These are phyloP conservation scores for Biancaea sappan DNA, from an alignment of 306 rosid genomes.

Conservation along the genomic window DNA sequence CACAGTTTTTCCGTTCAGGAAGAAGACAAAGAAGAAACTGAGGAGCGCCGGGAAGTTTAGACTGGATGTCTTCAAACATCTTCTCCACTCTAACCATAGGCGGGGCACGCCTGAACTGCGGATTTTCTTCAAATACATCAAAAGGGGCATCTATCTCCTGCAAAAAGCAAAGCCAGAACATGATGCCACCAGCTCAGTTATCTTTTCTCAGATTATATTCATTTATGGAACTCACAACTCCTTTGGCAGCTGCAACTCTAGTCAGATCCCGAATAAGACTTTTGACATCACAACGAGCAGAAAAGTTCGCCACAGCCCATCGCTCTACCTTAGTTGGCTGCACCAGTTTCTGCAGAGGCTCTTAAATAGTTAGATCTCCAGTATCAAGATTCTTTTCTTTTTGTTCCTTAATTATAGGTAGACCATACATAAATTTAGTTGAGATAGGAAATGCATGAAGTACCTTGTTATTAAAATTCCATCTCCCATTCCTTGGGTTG, in stretches of 20 bases:
- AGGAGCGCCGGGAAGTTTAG: constrained; percentile 91
- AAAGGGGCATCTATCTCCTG: constrained; percentile 65
- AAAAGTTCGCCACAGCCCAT: constrained; percentile 91
- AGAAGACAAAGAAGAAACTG: constrained; percentile 83
- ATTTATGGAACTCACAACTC: constrained; percentile 64
- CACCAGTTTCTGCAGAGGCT: constrained; percentile 63
- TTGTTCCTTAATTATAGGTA: neutral
- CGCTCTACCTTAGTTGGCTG: constrained; percentile 75
- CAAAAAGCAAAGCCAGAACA: constrained; percentile 11
- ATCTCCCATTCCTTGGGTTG: constrained; percentile 84
- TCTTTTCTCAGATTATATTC: neutral
- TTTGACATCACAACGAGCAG: constrained; percentile 79
- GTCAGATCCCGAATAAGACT: constrained; percentile 63
- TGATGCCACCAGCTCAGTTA: constrained; percentile 16
- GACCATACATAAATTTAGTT: constrained; percentile 11
- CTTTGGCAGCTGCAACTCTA: constrained; percentile 66
- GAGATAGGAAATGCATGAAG: constrained; percentile 18
- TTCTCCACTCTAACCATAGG: constrained; percentile 90
- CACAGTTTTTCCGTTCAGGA: constrained; percentile 90
- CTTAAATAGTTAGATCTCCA: constrained; percentile 36
- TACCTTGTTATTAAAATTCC: constrained; percentile 88
- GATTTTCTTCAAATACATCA: constrained; percentile 72
- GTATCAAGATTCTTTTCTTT: constrained; percentile 42
- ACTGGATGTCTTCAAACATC: constrained; percentile 79
- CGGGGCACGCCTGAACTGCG: constrained; percentile 84